These are phyloP conservation scores for Myxozyma melibiosi DNA, from an alignment of 805 yeast species.

Conservation along the genomic window DNA sequence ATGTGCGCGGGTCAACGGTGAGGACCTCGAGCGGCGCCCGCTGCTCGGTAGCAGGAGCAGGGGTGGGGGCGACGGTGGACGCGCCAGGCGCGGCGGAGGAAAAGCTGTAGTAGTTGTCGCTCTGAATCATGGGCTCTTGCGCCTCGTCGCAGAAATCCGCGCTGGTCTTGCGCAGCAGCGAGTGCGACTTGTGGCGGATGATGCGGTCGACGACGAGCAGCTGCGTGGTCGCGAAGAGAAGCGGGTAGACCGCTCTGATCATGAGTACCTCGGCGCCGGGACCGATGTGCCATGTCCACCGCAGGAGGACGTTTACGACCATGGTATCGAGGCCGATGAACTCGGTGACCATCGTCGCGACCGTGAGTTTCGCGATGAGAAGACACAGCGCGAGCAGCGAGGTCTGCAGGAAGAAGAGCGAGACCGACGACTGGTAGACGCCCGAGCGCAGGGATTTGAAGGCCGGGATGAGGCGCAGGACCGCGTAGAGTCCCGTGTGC, in stretches of 20 bases:
- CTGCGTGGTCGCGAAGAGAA: conserved; percentile 16
- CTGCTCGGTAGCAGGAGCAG: too few relatives aligned
- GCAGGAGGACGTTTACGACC: conserved; percentile 4
- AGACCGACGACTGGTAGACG: neutral
- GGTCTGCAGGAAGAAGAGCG: conserved; percentile 19
- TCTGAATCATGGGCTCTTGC: neutral
- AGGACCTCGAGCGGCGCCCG: neutral
- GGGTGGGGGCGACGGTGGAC: too few relatives aligned
- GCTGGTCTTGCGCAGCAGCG: neutral
- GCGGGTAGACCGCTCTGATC: conserved; percentile 16
- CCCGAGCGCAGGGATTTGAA: conserved; percentile 1
- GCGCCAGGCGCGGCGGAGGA: neutral
- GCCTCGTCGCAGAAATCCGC: neutral
- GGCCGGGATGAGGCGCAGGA: neutral
- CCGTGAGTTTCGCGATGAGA: conserved; percentile 2
- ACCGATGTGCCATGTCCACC: conserved; percentile 19
- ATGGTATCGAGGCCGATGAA: neutral
- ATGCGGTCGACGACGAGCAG: conserved; percentile 14
- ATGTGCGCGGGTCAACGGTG: neutral
- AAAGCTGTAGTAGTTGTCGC: neutral
- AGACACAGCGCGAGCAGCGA: conserved; percentile 9
- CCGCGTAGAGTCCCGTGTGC: neutral
- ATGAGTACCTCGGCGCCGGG: conserved; percentile 22
- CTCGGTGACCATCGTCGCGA: neutral
- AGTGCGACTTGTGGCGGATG: conserved; percentile 9